phyloP scores from a whole-genome alignment of 2,329 filamentous ascomycete species.

The Spiromastix sp. region DNA sequence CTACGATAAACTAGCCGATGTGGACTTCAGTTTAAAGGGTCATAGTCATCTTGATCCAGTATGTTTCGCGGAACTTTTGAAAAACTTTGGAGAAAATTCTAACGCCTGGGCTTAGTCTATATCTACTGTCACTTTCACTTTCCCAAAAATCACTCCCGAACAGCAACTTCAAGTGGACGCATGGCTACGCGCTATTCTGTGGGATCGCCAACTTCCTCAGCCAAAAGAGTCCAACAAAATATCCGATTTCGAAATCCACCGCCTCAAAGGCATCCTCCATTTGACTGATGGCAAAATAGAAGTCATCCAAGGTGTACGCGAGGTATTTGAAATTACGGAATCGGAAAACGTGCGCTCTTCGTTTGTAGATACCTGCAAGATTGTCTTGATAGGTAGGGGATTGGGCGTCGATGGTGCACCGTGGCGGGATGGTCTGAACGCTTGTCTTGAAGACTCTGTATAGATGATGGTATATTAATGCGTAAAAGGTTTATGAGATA shows the following conservation, averaged over 20 bases:
- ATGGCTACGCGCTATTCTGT: slow-evolving; percentile 76
- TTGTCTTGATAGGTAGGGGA: slow-evolving; percentile 38
- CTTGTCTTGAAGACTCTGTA: too few relatives aligned
- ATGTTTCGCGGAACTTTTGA: slow-evolving; percentile 22
- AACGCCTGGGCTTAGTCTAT: slow-evolving; percentile 51
- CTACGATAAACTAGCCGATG: slow-evolving; percentile 68
- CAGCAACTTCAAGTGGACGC: slow-evolving; percentile 59
- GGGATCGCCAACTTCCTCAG: slow-evolving; percentile 48
- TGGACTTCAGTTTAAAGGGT: slow-evolving; percentile 64
- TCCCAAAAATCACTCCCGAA: slow-evolving; percentile 48
- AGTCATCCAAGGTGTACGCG: slow-evolving; percentile 82
- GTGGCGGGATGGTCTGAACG: slow-evolving; percentile 27
- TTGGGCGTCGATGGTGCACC: slow-evolving; percentile 22
- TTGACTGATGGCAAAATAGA: slow-evolving; percentile 56
- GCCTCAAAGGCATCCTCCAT: slow-evolving; percentile 70
- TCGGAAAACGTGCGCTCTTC: slow-evolving; percentile 17
- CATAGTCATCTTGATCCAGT: slow-evolving; percentile 88
- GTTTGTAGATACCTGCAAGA: slow-evolving; percentile 25
- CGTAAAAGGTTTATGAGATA: too few relatives aligned
- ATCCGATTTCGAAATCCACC: slow-evolving; percentile 65
- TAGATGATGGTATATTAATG: too few relatives aligned
- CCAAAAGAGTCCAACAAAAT: slow-evolving; percentile 8
- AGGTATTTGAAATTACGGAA: slow-evolving; percentile 87
- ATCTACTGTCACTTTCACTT: slow-evolving; percentile 63
- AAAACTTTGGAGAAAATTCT: too few relatives aligned